phyloP scores from a whole-genome alignment of 2,329 filamentous ascomycete genomes.

The Allantophomopsis cytisporea region DNA sequence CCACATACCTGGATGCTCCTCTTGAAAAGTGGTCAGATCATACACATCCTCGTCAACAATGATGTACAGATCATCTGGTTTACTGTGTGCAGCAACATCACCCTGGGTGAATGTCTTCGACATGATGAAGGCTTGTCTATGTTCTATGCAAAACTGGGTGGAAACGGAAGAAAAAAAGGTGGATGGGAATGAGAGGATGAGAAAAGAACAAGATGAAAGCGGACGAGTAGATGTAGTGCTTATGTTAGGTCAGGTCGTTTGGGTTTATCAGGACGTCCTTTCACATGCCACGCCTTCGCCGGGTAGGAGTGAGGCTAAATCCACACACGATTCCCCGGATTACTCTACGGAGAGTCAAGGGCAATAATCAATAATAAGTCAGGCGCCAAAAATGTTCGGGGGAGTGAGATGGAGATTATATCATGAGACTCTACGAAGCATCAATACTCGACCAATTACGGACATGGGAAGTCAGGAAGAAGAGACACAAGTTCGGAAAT shows the following conservation, averaged over 20 bases:
- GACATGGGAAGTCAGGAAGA: too few species aligned
- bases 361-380: too few species aligned
- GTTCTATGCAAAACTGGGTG: too few species aligned
- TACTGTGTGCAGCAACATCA: constrained; percentile 89
- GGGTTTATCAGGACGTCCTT: neutral
- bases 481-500: too few species aligned
- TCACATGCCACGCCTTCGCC: neutral
- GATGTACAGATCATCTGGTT: constrained; percentile 73
- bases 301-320: neutral
- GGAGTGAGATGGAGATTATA: too few species aligned
- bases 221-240: neutral
- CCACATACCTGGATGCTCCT: constrained; percentile 64
- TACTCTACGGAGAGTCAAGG: too few species aligned
- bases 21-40: constrained; percentile 79
- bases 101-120: constrained; percentile 71
- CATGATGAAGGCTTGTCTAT: constrained; percentile 36
- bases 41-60: constrained; percentile 93
- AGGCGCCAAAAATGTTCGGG: too few species aligned
- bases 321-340: neutral
- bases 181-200: neutral
- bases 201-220: neutral
- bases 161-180: neutral
- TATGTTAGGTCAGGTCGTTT: neutral
- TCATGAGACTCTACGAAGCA: too few species aligned
- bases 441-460: too few species aligned